phyloP scores from a whole-genome alignment of 257 asterid species.

The Ballota nigra region DNA sequence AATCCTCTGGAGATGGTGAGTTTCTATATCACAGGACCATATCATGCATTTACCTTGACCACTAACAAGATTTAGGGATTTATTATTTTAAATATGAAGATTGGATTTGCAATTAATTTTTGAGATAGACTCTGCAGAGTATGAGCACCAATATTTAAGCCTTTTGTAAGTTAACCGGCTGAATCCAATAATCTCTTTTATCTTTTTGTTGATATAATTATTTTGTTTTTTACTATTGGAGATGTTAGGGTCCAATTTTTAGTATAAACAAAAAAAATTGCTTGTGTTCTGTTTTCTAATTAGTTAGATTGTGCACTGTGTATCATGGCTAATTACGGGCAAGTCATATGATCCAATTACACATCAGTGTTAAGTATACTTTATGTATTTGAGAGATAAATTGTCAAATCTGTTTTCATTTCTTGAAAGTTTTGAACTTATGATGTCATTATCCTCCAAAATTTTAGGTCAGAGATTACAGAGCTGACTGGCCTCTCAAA shows the following conservation, averaged over 20 bases:
- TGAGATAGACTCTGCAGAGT: neutral
- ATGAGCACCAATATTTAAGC: neutral
- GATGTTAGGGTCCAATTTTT: neutral
- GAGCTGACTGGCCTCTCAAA: conserved; percentile 76
- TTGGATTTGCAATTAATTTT: neutral
- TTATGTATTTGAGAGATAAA: neutral
- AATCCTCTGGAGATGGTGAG: neutral
- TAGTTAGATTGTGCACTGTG: neutral
- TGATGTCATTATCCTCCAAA: conserved; percentile 12
- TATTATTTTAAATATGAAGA: neutral
- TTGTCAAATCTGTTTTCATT: neutral
- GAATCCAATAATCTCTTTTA: neutral
- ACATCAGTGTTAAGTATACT: neutral
- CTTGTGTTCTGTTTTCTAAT: neutral
- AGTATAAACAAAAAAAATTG: neutral
- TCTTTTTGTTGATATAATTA: neutral
- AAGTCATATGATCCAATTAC: neutral
- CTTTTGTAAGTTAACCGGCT: neutral
- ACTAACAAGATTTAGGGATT: neutral
- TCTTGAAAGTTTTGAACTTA: neutral
- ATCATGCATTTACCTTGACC: neutral
- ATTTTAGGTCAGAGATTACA: conserved; percentile 72
- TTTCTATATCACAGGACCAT: neutral
- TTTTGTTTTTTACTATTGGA: neutral
- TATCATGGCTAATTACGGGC: neutral